phyloP scores from a whole-genome alignment of 2,329 filamentous ascomycete species.

The Aspergillus amoenus region DNA sequence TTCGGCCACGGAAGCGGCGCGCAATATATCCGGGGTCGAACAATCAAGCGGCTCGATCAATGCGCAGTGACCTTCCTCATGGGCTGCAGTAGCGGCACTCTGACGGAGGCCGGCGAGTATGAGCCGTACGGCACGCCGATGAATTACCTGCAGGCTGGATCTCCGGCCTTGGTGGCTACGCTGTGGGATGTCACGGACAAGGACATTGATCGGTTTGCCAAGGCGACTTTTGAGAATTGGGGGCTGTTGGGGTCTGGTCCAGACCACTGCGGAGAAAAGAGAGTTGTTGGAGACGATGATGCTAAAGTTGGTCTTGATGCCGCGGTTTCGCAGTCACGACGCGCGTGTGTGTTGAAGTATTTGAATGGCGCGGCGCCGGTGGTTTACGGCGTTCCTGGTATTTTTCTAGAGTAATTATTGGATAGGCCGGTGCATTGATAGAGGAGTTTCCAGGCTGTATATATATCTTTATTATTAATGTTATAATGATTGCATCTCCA shows the following conservation, averaged over 20 bases:
- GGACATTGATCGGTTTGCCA: constrained; percentile 92
- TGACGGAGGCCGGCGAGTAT: constrained; percentile 80
- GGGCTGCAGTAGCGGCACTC: constrained; percentile 84
- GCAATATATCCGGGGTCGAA: constrained; percentile 86
- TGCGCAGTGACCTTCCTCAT: constrained; percentile 87
- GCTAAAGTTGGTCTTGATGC: constrained; percentile 64
- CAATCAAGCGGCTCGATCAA: constrained; percentile 72
- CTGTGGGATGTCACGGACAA: constrained; percentile 98
- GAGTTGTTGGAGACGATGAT: constrained; percentile 11
- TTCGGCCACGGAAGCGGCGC: constrained; percentile 95
- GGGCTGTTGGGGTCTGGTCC: constrained; percentile 60
- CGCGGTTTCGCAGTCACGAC: constrained; percentile 72
- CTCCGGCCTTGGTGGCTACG: constrained; percentile 83
- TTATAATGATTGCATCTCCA: neutral
- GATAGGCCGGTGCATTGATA: constrained; percentile 1
- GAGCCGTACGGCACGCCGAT: constrained; percentile 88
- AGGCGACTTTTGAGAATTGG: constrained; percentile 79
- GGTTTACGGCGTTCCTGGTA: constrained; percentile 83
- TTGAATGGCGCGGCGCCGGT: constrained; percentile 91
- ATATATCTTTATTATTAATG: neutral
- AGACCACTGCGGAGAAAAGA: constrained; percentile 30
- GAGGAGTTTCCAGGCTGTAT: neutral
- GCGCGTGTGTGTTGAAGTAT: constrained; percentile 83
- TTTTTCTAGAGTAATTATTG: constrained; percentile 61
- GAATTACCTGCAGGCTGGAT: constrained; percentile 87